These are phyloP conservation scores for Paecilomyces sp. DNA, from an alignment of 2,329 filamentous ascomycete species.

Conservation along the genomic window DNA sequence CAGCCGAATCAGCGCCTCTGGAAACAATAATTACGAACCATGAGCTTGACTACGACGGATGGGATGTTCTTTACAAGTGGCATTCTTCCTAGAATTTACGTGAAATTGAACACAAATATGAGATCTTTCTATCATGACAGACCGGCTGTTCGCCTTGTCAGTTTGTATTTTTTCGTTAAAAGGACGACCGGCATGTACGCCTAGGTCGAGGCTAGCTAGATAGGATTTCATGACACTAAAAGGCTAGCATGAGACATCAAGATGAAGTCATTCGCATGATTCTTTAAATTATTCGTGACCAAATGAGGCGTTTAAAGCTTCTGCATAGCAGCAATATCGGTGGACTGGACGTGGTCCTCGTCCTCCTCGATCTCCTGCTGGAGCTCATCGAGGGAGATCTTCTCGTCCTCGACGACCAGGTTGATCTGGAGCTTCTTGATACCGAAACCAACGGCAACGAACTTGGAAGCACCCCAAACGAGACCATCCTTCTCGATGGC, in stretches of 20 bases:
- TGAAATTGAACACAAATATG: not conserved
- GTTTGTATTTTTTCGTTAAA: constrained; percentile 19
- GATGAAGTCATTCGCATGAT: constrained; percentile 27
- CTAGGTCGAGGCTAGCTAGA: constrained; percentile 21
- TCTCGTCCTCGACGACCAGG: constrained; percentile 95
- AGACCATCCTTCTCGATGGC: constrained; percentile 87
- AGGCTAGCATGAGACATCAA: constrained; percentile 24
- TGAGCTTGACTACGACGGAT: not conserved
- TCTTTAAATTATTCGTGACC: constrained; percentile 24
- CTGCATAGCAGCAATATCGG: constrained; percentile 85
- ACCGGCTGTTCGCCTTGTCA: not conserved
- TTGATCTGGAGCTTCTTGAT: constrained; percentile 99
- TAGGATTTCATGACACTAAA: constrained; percentile 28
- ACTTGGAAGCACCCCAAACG: constrained; percentile 87
- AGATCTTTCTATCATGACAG: not conserved
- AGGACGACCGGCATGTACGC: constrained; percentile 15
- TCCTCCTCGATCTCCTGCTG: constrained; percentile 77
- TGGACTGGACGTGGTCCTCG: constrained; percentile 95
- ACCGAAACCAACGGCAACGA: constrained; percentile 88
- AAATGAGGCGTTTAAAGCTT: constrained; percentile 61
- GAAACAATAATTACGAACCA: too few relatives aligned
- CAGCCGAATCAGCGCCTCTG: not conserved
- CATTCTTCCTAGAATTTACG: not conserved
- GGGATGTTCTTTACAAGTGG: not conserved
- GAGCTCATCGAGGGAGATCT: constrained; percentile 80